Percentiles rank a stretch among this genome's conserved stretches.
Conservation (phyloP, 306 rosid species). For the Vigna nakashimae region DNA sequence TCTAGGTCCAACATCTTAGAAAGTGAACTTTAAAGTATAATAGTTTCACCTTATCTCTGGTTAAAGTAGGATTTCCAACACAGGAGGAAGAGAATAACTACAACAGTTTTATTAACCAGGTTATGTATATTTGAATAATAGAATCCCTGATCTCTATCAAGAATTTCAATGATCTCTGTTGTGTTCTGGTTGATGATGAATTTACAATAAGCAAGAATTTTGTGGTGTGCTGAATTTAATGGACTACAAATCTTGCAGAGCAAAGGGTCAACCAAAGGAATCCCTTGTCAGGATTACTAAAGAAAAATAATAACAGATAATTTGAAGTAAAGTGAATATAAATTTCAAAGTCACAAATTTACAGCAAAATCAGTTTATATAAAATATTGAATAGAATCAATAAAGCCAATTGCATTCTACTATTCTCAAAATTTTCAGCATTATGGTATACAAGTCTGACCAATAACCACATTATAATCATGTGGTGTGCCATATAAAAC, state of each 20-base stretch:
- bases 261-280: conserved; percentile 30
- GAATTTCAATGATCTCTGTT: conserved; percentile 2
- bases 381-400: conserved; percentile 22
- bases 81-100: background rate
- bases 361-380: conserved; percentile 15
- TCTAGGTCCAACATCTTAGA: no score
- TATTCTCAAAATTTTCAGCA: background rate
- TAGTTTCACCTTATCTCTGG: no score
- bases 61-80: no score
- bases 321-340: background rate
- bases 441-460: background rate
- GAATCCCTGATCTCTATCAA: background rate
- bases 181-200: conserved; percentile 30
- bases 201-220: conserved; percentile 16
- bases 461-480: background rate
- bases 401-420: background rate
- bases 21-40: no score
- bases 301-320: background rate
- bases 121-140: background rate
- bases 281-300: background rate
- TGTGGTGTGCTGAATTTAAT: conserved; percentile 13
- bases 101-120: background rate
- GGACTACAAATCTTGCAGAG: conserved; percentile 24
- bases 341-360: background rate
- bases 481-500: background rate